A percentile compares a stretch with the other conserved stretches of the same genome.
phyloP scores from a whole-genome alignment of 108 stramenopile species.

The Skeletonema tropicum region DNA sequence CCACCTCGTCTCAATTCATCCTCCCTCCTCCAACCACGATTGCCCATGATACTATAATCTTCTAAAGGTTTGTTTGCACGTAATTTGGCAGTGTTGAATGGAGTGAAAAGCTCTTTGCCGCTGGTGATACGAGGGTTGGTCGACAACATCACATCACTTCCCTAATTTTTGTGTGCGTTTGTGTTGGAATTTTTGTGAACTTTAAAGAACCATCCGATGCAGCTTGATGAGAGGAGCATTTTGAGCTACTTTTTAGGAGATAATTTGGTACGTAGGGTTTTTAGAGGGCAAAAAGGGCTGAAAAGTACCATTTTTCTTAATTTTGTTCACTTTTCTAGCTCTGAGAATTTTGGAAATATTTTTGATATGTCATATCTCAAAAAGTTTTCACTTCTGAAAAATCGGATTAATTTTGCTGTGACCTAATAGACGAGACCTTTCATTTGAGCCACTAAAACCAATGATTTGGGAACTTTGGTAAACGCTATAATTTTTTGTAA shows the following conservation, averaged over 20 bases:
- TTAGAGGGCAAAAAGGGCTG: not conserved
- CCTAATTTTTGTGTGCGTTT: not conserved
- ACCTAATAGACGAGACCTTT: not conserved
- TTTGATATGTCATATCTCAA: constrained; percentile 1
- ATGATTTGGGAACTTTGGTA: not conserved
- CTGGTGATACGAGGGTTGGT: no score
- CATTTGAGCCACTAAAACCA: not conserved
- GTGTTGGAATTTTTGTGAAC: not conserved
- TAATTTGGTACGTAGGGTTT: not conserved
- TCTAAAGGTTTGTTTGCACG: no score
- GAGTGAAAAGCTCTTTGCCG: no score
- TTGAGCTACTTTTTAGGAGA: constrained; percentile 2
- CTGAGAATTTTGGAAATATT: not conserved
- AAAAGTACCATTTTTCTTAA: constrained; percentile 5
- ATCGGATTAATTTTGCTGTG: not conserved
- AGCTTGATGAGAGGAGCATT: not conserved
- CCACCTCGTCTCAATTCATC: no score
- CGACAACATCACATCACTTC: no score
- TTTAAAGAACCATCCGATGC: not conserved
- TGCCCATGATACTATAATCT: no score
- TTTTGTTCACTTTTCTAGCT: not conserved
- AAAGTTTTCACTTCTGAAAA: constrained; percentile 6
- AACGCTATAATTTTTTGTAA: not conserved
- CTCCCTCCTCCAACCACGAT: no score
- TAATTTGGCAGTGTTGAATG: no score